Base-by-base conservation (phyloP, 140 eudicot genomes). In the Eryngium alpinum region DNA sequence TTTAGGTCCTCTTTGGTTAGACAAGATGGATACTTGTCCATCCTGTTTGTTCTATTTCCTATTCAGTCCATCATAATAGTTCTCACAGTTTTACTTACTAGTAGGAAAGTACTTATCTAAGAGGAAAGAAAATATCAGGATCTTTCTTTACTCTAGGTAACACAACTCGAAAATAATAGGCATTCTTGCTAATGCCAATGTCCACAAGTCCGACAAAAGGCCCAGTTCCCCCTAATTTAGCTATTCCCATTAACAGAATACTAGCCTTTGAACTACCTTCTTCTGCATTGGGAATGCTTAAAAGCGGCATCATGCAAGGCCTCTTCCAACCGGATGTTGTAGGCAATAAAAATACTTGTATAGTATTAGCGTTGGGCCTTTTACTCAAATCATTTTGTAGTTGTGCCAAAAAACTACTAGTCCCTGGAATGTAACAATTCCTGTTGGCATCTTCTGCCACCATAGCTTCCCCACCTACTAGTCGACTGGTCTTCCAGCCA, bases 61-160 rank as follows among this genome's bases (percentile, higher is more conserved):
- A n/a, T n/a, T n/a, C n/a, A n/a, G n/a, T n/a, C n/a, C n/a, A n/a
- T n/a, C n/a, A n/a, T n/a, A n/a, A n/a, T n/a, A n/a, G n/a, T n/a
- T n/a, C n/a, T n/a, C n/a, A n/a, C n/a, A n/a, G n/a, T n/a, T n/a
- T n/a, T n/a, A n/a, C n/a, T n/a, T n/a, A 38, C 46, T 38, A 38
- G 46, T 7, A 38, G 46, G 46, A 38, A 38, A 38, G 46, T 38
- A 38, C 7, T 38, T 38, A 38, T 38, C 46, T 38, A 38, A 38
- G 4, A 77, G 52, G 24, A 71, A 46, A 69, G 57, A 21, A 52
- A 75, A 50, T 77, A 92, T 96, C 96, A 57, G 93, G 94, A 85
- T 92, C 96, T 72, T 90, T 89, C 86, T 88, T 89, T 85, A 92
- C 97, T 84, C 96, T 96, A 70, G 97, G 96, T 49, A 92, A 84